Conservation (phyloP, 2,329 filamentous ascomycete species). For the Diaporthe capsici region DNA sequence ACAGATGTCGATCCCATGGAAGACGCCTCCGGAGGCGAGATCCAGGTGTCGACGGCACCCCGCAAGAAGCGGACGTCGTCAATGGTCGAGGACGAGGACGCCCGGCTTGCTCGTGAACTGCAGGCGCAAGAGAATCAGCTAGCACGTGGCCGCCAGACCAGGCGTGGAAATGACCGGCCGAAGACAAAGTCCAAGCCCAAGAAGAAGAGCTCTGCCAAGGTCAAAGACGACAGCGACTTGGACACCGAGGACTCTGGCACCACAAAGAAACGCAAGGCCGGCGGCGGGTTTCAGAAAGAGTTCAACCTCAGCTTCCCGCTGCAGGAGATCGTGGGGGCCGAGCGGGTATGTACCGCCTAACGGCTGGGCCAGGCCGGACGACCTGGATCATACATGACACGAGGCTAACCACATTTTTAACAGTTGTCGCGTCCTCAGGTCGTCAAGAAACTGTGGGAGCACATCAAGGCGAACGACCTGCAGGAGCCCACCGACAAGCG, state of each 20-base stretch:
- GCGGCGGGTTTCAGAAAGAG: slow-evolving; percentile 93
- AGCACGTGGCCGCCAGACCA: slow-evolving; percentile 74
- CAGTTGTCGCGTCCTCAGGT: slow-evolving; percentile 94
- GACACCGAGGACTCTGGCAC: slow-evolving; percentile 71
- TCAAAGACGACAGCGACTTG: slow-evolving; percentile 86
- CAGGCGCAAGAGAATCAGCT: slow-evolving; percentile 92
- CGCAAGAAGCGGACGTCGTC: slow-evolving; percentile 76
- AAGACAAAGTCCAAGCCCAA: slow-evolving; percentile 59
- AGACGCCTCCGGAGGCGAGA: slow-evolving; percentile 56
- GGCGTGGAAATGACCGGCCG: slow-evolving; percentile 79
- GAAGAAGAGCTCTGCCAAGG: slow-evolving; percentile 79
- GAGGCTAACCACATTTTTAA: slow-evolving; percentile 44
- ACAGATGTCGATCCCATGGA: slow-evolving; percentile 50
- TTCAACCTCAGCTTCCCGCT: slow-evolving; percentile 81
- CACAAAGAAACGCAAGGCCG: slow-evolving; percentile 84
- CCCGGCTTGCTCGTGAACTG: slow-evolving; percentile 85
- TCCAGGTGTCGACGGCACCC: slow-evolving; percentile 65
- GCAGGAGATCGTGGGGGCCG: slow-evolving; percentile 78
- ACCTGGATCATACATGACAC: neutral
- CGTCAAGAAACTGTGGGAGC: slow-evolving; percentile 96
- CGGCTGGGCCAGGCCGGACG: neutral
- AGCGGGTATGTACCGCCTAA: slow-evolving; percentile 65
- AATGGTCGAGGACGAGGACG: slow-evolving; percentile 81
- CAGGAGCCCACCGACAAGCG: slow-evolving; percentile 94
- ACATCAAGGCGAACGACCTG: slow-evolving; percentile 89